These are phyloP conservation scores for Athelia sp. DNA, from an alignment of 1,284 basidiomycete species.

Conservation along the genomic window DNA sequence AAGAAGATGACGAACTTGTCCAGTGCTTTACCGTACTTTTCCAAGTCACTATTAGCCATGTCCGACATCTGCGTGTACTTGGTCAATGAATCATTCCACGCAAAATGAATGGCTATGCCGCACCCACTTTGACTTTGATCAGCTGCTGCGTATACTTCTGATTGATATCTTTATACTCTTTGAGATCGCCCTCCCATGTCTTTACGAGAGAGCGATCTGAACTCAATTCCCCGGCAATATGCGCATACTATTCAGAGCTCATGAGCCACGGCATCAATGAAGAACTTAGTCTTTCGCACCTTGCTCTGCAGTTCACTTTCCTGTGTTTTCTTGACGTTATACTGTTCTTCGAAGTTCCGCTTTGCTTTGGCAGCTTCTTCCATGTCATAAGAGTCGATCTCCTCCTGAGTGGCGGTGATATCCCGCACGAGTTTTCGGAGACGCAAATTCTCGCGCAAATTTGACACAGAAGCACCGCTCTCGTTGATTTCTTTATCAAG, in stretches of 20 bases:
- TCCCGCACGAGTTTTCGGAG: constrained; percentile 68
- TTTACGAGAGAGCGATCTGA: constrained; percentile 70
- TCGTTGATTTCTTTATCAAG: constrained; percentile 74
- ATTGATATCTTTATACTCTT: constrained; percentile 85
- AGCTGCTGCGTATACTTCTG: constrained; percentile 87
- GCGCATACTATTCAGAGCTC: constrained; percentile 56
- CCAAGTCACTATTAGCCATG: constrained; percentile 91
- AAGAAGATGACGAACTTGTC: constrained; percentile 67
- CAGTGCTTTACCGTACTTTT: constrained; percentile 95
- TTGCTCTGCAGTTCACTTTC: constrained; percentile 69
- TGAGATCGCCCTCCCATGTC: constrained; percentile 68
- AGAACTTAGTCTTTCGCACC: constrained; percentile 35
- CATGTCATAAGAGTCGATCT: constrained; percentile 77
- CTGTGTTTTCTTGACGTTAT: constrained; percentile 64
- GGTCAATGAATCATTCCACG: constrained; percentile 3
- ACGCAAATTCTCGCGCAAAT: constrained; percentile 84
- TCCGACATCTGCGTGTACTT: constrained; percentile 70
- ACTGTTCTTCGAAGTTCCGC: constrained; percentile 81
- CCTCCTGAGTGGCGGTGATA: constrained; percentile 61
- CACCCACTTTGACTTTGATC: constrained; percentile 84
- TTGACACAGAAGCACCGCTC: constrained; percentile 64
- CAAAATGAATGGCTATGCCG: constrained; percentile 1
- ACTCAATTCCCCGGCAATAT: constrained; percentile 77
- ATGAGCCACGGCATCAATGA: neutral
- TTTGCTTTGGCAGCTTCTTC: constrained; percentile 78